Percentiles rank a stretch among this genome's conserved stretches.
phyloP scores from a whole-genome alignment of 116 monocot genomes.

The Iris pallida region DNA sequence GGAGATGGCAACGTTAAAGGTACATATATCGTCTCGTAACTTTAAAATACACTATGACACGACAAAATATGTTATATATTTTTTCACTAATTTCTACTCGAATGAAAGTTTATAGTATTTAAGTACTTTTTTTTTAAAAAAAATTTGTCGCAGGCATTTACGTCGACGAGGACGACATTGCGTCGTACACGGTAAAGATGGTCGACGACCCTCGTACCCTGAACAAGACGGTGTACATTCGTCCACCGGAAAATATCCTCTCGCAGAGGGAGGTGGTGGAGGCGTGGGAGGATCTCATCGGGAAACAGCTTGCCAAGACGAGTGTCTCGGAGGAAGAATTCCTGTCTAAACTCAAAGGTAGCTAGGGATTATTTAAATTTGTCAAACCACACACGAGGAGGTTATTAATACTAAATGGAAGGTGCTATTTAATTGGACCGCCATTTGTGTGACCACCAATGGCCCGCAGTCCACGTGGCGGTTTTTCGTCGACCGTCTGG shows the following conservation, averaged over 20 bases:
- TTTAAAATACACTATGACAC: background rate
- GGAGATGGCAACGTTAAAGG: constrained; percentile 61
- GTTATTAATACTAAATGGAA: too few species aligned
- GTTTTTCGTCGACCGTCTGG: too few species aligned
- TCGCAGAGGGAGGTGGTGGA: constrained; percentile 49
- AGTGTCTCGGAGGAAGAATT: constrained; percentile 46
- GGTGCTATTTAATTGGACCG: too few species aligned
- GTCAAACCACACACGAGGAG: background rate
- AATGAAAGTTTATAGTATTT: too few species aligned
- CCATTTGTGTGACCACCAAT: too few species aligned
- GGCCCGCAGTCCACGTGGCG: too few species aligned
- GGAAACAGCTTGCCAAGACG: constrained; percentile 41
- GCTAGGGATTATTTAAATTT: background rate
- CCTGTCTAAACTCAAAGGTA: constrained; percentile 40
- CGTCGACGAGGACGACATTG: constrained; percentile 65
- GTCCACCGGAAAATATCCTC: constrained; percentile 60
- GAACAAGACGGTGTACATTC: constrained; percentile 57
- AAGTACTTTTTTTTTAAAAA: too few species aligned
- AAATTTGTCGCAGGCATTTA: constrained; percentile 40
- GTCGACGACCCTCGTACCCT: constrained; percentile 46
- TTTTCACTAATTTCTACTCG: too few species aligned
- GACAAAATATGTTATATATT: too few species aligned
- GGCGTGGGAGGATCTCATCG: constrained; percentile 58
- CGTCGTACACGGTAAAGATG: constrained; percentile 47
- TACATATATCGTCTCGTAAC: background rate